Evolutionary conservation across 176 grass and related monocot species (phyloP).

Genomic region (Metroxylon sagu): DNA sequence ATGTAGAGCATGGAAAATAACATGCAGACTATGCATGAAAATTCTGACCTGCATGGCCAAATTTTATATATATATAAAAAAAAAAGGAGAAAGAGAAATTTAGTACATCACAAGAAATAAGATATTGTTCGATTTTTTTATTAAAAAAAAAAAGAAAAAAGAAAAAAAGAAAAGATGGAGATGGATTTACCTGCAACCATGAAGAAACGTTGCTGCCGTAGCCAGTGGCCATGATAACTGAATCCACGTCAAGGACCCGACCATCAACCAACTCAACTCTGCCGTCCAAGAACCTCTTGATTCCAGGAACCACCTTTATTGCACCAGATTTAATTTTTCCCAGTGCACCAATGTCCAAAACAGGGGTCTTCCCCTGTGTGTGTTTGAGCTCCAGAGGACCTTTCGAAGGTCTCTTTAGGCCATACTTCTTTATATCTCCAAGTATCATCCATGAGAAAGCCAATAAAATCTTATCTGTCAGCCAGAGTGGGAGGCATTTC

Average conservation of each 20-base stretch:
- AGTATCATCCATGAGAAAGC: constrained; percentile 23
- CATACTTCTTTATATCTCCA: constrained; percentile 24
- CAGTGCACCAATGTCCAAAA: constrained; percentile 31
- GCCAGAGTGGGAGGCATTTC: constrained; percentile 30
- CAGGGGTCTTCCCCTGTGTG: constrained; percentile 31
- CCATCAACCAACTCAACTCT: constrained; percentile 27
- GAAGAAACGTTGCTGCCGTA: constrained; percentile 37
- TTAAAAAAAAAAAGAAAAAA: too few relatives aligned
- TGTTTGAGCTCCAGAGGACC: constrained; percentile 45
- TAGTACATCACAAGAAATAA: too few relatives aligned
- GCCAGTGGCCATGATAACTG: constrained; percentile 37
- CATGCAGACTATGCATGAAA: too few relatives aligned
- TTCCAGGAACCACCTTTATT: constrained; percentile 36
- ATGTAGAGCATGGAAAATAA: too few relatives aligned
- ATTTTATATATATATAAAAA: too few relatives aligned
- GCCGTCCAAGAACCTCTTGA: constrained; percentile 20
- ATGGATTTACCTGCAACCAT: constrained; percentile 28
- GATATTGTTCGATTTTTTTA: too few relatives aligned
- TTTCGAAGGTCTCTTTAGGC: constrained; percentile 17
- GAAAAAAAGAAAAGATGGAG: neutral
- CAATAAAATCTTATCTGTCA: constrained; percentile 31
- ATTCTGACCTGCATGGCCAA: too few relatives aligned
- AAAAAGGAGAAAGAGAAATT: too few relatives aligned
- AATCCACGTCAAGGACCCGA: constrained; percentile 13
- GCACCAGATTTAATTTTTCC: constrained; percentile 35